Evolutionary conservation across 169 alveolate genomes (phyloP), one percentile per base, ranked within the genome.

Genomic region (Plasmodium vivax): DNA sequence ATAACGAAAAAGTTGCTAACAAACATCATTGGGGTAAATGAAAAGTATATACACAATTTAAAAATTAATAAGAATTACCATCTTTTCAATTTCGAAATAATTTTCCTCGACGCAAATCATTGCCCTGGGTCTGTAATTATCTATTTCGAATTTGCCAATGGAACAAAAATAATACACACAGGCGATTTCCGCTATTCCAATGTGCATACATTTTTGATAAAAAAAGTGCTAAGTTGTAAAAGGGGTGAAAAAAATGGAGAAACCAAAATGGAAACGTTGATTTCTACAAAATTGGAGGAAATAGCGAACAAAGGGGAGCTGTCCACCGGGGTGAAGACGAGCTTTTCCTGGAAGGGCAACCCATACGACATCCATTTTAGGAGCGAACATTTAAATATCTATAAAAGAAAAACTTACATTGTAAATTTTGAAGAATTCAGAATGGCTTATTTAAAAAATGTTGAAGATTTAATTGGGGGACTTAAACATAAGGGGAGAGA

Each of bases 91-190:
- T 92, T 92, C 77, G 87, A 83, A 68, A 30, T 92, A 8, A 47
- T 75, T 92, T 92, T 92, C 41, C 75, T 92, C 62, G 95, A 84
- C 36, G 95, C 95, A 38, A 92, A 92, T 54, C 95, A 92, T 41
- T 92, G 95, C 71, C 95, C 95, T 54, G 95, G 95, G 41, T 92
- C 95, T 12, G 92, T 92, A 43, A 92, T 92, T 23, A 92, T 92
- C 68, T 83, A 74, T 92, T 92, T 92, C 82, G 84, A 36, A 79
- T 92, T 92, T 82, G 41, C 80, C 36, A 83, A 83, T 82, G 95
- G 95, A 34, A 92, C 82, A 43, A 92, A 77, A 92, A 92, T 92
- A 6, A 83, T 92, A 36, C 95, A 92, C 75, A 92, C 95, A 23
- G 95, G 95, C 45, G 95, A 92, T 82, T 92, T 92, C 34, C 91